Conservation (phyloP, 1,284 basidiomycete genomes). For the Ceratobasidium sp. region DNA sequence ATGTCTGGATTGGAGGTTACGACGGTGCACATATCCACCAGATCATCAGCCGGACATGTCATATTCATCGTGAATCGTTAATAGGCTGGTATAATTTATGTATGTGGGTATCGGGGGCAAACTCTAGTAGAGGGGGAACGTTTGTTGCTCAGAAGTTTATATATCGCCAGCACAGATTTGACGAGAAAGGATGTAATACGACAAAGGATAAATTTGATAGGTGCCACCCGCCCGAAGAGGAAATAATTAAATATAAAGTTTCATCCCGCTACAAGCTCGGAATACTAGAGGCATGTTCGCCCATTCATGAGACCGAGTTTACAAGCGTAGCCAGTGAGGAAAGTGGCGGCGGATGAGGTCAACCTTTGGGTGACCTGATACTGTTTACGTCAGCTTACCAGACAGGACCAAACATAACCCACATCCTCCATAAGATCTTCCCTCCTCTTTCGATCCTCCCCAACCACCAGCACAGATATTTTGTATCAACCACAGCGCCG, state of each 20-base stretch:
- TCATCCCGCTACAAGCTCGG: background rate
- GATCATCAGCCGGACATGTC: background rate
- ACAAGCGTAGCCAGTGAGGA: no score
- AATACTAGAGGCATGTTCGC: background rate
- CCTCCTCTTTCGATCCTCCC: background rate
- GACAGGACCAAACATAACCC: background rate
- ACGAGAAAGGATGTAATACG: background rate
- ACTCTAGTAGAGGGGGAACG: background rate
- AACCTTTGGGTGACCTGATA: no score
- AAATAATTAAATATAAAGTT: background rate
- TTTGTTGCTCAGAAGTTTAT: background rate
- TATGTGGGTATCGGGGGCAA: constrained; percentile 15
- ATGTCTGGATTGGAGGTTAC: constrained; percentile 43
- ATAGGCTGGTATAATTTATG: constrained; percentile 6
- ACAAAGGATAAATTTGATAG: constrained; percentile 4
- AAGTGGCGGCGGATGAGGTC: no score
- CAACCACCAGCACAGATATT: background rate
- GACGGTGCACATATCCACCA: background rate
- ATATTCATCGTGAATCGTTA: background rate
- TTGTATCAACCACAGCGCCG: no score
- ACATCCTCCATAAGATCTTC: no score
- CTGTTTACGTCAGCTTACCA: no score
- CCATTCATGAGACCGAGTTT: background rate
- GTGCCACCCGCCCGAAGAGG: constrained; percentile 15
- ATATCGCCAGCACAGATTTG: background rate